A percentile compares a stretch with the other conserved stretches of the same genome.
These are phyloP conservation scores for Cucurbita ficifolia DNA, from an alignment of 306 rosid genomes.

Conservation along the genomic window DNA sequence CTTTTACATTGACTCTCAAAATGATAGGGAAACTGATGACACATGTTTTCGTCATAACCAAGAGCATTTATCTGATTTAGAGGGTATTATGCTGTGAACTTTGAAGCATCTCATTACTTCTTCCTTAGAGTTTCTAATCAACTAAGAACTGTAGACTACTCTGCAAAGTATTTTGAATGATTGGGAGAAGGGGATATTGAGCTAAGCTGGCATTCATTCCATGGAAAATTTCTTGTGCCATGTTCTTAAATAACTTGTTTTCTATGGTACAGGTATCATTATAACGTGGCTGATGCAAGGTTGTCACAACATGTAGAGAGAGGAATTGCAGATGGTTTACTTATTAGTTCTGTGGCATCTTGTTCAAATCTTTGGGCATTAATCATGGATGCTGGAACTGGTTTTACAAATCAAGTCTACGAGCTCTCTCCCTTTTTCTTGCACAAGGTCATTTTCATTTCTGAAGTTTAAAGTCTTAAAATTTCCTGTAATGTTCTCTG, in stretches of 20 bases:
- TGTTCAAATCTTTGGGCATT: conserved; percentile 95
- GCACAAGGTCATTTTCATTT: conserved; percentile 52
- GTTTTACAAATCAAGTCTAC: conserved; percentile 65
- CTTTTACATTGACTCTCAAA: neutral
- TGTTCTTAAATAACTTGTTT: conserved; percentile 1
- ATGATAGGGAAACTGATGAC: neutral
- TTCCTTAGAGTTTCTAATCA: neutral
- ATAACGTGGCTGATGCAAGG: conserved; percentile 71
- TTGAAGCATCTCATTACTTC: neutral
- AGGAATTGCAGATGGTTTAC: conserved; percentile 89
- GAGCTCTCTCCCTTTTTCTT: conserved; percentile 70
- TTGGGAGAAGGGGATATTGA: neutral
- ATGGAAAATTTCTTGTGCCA: neutral
- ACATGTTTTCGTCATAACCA: neutral
- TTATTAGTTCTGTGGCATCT: conserved; percentile 78
- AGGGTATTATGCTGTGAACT: neutral
- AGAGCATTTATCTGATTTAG: neutral
- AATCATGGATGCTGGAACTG: conserved; percentile 96
- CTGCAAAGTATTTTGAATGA: neutral
- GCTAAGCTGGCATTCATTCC: neutral
- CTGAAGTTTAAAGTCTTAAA: conserved; percentile 7
- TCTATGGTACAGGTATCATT: conserved; percentile 57
- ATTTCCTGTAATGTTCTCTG: neutral
- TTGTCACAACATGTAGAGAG: conserved; percentile 83
- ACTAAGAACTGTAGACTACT: neutral